Conservation (phyloP, 148 eudicot species). For the Suaeda aralocaspica region DNA sequence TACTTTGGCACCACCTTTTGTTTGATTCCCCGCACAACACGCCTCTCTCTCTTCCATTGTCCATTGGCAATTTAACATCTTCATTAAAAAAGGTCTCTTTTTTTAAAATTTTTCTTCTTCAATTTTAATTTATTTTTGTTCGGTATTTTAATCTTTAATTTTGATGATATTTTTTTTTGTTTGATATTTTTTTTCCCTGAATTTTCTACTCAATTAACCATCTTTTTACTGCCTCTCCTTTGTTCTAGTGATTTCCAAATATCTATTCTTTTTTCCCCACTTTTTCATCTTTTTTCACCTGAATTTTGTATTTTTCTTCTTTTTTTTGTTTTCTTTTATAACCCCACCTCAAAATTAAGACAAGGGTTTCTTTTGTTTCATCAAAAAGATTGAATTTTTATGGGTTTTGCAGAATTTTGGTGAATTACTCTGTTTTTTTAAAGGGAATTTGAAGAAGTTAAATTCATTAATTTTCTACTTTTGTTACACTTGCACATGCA, state of each 20-base stretch:
- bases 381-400: not conserved
- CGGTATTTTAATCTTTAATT: not conserved
- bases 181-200: not conserved
- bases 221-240: not conserved
- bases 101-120: too few relatives aligned
- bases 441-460: not conserved
- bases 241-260: not conserved
- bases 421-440: constrained; percentile 1
- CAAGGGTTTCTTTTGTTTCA: not conserved
- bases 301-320: not conserved
- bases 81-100: too few relatives aligned
- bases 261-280: not conserved
- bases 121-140: not conserved
- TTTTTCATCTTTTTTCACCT: not conserved
- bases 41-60: not conserved
- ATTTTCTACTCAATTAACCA: constrained; percentile 6
- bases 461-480: not conserved
- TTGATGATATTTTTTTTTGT: not conserved
- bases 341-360: not conserved
- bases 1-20: not conserved
- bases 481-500: constrained; percentile 16
- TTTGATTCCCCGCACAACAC: constrained; percentile 14
- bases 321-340: not conserved
- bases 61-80: not conserved
- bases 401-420: not conserved